Conservation (phyloP, 2,329 filamentous ascomycete genomes). For the Aspergillus oerlinghausenensis region DNA sequence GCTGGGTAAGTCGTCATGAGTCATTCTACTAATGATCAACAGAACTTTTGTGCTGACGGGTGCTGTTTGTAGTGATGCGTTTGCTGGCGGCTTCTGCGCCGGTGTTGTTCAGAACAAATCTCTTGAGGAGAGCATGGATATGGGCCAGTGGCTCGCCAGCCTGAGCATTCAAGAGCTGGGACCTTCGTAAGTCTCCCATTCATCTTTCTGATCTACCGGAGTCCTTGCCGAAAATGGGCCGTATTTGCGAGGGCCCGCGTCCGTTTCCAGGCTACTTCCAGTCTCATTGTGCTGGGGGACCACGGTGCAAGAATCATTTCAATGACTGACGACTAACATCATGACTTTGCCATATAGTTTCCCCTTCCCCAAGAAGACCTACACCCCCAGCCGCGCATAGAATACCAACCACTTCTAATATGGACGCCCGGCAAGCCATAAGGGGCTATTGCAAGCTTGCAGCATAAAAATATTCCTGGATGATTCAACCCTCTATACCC, state of each 20-base stretch:
- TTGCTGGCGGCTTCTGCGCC: constrained; percentile 89
- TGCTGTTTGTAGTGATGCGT: constrained; percentile 66
- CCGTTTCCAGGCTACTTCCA: not conserved
- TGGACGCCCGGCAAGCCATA: not conserved
- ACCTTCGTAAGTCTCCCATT: constrained; percentile 69
- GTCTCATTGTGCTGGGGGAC: not conserved
- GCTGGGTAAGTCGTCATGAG: constrained; percentile 55
- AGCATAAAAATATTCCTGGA: constrained; percentile 19
- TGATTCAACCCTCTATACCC: constrained; percentile 43
- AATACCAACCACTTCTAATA: not conserved
- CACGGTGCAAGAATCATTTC: not conserved
- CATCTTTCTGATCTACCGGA: not conserved
- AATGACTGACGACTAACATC: constrained; percentile 13
- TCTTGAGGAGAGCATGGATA: constrained; percentile 74
- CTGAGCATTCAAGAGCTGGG: constrained; percentile 93
- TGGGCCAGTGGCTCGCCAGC: constrained; percentile 94
- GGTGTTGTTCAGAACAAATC: constrained; percentile 81
- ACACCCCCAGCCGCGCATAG: constrained; percentile 45
- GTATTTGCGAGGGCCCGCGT: too few species aligned
- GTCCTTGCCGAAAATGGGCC: not conserved
- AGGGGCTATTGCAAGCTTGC: constrained; percentile 1
- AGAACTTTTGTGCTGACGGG: constrained; percentile 9
- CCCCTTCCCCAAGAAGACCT: constrained; percentile 77
- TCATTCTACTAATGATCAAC: not conserved
- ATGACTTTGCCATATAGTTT: constrained; percentile 54